Evolutionary conservation across 768 basidiomycete species (phyloP), one percentile per base, ranked within the genome.

Genomic region (Suillus sp.): DNA sequence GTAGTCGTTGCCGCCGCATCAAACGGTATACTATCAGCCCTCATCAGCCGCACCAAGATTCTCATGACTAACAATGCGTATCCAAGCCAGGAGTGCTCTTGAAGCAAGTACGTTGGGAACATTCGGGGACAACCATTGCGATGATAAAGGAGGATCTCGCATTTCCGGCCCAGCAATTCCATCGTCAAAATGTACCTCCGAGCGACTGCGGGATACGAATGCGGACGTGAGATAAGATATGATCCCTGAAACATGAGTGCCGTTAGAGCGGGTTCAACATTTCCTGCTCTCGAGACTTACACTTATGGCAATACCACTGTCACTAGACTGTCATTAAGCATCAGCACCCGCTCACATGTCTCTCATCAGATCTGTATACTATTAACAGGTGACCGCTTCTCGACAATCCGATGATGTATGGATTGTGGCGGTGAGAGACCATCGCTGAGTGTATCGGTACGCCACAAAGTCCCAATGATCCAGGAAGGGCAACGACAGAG

Each of bases 401-500:
- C 62, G 54, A 51, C 37, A 60, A 47, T 64, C 59, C 53, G 32
- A 32, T 32, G 34, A 40, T 57, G 53, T 34, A 60, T 32, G 43
- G 54, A 30, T 13, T 61, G 69, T 69, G 71, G 66, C 65, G 61
- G 64, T 68, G 64, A 60, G 48, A 71, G 20, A 34, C 51, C 32
- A 34, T 66, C 62, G 62, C 64, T 63, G 65, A 62, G 32, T 62
- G 67, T 60, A 63, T 60, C 47, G 61, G 55, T 55, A 66, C 70
- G 73, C 75, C 75, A 74, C 75, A 66, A 76, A 75, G 73, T 22
- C 18, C 27, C 59, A 62, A 66, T 54, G 64, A 63, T 54, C 51
- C 55, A 64, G 66, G 64, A 65, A 63, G 62, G 62, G 66, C 59
- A 63, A 65, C 65, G 59, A 64, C 66, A 57, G 38, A 70, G 75